phyloP scores from a whole-genome alignment of 495 filamentous ascomycete species.

The Daldinia bambusicola region DNA sequence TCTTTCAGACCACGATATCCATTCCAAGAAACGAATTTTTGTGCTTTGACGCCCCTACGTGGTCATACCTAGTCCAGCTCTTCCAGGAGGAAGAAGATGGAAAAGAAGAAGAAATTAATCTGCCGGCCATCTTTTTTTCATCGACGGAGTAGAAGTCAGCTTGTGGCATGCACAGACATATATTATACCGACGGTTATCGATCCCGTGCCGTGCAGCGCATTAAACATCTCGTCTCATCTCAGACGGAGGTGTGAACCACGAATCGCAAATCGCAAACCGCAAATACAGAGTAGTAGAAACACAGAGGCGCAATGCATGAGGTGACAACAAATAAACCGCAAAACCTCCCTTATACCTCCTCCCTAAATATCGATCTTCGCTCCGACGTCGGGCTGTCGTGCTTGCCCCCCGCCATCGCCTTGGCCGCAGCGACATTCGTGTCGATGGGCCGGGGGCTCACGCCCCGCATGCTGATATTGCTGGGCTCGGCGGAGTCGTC shows the following conservation, averaged over 20 bases:
- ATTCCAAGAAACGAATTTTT: slow-evolving; percentile 1
- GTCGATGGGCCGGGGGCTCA: slow-evolving; percentile 66
- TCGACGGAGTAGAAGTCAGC: neutral
- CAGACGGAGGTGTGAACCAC: neutral
- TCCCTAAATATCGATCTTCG: slow-evolving; percentile 63
- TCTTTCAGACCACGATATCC: slow-evolving; percentile 1
- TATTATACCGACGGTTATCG: neutral
- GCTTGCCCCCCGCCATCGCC: slow-evolving; percentile 44
- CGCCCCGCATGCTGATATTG: slow-evolving; percentile 63
- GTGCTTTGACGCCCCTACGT: neutral
- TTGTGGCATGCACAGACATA: neutral
- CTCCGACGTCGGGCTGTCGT: slow-evolving; percentile 55
- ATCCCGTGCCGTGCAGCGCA: neutral
- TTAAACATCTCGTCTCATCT: neutral
- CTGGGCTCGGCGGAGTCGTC: slow-evolving; percentile 66
- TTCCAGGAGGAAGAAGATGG: too few species aligned
- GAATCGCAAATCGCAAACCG: too few species aligned
- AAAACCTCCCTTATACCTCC: slow-evolving; percentile 52
- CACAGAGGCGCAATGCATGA: neutral
- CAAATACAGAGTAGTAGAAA: slow-evolving; percentile 4
- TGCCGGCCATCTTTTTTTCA: neutral
- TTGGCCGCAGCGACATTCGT: slow-evolving; percentile 41
- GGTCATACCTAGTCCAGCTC: neutral
- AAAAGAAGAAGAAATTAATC: slow-evolving; percentile 10
- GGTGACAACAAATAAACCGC: neutral